Evolutionary conservation across 768 basidiomycete genomes (phyloP).

Genomic region (Krasilnikovozyma curviuscula): DNA sequence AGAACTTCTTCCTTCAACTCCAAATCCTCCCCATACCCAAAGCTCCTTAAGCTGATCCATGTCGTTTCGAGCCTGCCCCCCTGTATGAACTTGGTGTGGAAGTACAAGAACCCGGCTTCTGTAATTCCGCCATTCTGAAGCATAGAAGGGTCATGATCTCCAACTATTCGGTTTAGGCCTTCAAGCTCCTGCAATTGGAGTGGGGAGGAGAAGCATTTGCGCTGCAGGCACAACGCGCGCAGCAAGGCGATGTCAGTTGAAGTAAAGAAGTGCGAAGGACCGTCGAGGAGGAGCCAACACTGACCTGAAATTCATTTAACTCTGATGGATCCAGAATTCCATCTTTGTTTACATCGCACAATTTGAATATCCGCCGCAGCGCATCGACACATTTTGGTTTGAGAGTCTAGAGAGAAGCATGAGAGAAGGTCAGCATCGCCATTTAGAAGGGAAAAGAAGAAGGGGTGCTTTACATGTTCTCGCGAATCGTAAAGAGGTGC

Average conservation of each 20-base stretch:
- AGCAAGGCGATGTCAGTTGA: not conserved
- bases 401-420: conserved; percentile 40
- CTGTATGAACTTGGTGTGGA: conserved; percentile 94
- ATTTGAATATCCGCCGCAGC: conserved; percentile 79
- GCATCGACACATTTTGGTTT: conserved; percentile 83
- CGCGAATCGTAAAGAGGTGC: conserved; percentile 91
- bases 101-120: conserved; percentile 76
- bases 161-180: conserved; percentile 85
- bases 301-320: conserved; percentile 95
- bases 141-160: conserved; percentile 45
- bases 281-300: too few relatives aligned
- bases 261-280: not conserved
- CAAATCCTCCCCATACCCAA: conserved; percentile 90
- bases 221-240: conserved; percentile 30
- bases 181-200: conserved; percentile 82
- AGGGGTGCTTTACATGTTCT: too few relatives aligned
- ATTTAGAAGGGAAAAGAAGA: not conserved
- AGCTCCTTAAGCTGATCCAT: conserved; percentile 86
- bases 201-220: conserved; percentile 88
- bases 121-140: conserved; percentile 43
- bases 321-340: conserved; percentile 74
- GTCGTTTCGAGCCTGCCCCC: conserved; percentile 88
- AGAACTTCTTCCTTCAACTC: conserved; percentile 73
- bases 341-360: conserved; percentile 88
- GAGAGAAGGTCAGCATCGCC: conserved; percentile 3